phyloP scores from a whole-genome alignment of 2,329 filamentous ascomycete genomes.

The Xylariaceae sp. region DNA sequence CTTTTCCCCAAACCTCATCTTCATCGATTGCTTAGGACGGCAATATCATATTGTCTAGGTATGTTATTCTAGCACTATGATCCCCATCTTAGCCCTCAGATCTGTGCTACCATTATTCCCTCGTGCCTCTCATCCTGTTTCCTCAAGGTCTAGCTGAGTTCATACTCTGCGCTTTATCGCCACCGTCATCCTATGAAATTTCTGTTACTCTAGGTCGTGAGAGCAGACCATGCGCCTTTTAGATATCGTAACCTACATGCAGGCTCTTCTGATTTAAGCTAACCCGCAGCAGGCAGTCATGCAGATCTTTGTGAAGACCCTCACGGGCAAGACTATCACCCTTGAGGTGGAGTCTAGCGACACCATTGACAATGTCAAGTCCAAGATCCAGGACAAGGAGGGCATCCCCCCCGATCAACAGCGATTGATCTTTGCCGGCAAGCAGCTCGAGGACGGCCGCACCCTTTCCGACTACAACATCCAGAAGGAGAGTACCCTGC shows the following conservation, averaged over 20 bases:
- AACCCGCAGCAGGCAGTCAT: conserved; percentile 64
- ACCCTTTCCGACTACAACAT: conserved; percentile 99
- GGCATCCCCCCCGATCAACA: conserved; percentile 99
- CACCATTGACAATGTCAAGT: conserved; percentile 99
- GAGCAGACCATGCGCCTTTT: not conserved
- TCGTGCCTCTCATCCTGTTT: not conserved
- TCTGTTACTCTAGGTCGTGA: not conserved
- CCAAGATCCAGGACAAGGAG: conserved; percentile 99
- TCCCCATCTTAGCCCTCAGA: not conserved
- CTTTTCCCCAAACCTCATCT: conserved; percentile 55
- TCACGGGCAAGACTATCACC: conserved; percentile 99
- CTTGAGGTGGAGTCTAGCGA: conserved; percentile 99
- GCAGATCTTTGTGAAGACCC: conserved; percentile 81
- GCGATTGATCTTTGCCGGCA: conserved; percentile 99
- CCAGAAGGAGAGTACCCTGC: conserved; percentile 99
- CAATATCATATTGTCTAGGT: conserved; percentile 68
- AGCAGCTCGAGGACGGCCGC: conserved; percentile 99
- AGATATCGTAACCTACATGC: not conserved
- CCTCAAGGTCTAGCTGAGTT: not conserved
- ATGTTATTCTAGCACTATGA: conserved; percentile 45
- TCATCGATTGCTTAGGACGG: conserved; percentile 67
- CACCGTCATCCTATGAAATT: conserved; percentile 2
- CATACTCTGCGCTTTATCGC: not conserved
- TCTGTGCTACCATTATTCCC: not conserved
- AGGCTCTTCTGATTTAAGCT: conserved; percentile 19